A percentile compares a stretch with the other conserved stretches of the same genome.
Conservation (phyloP, 257 asterid species). For the Forsythia suspensa region DNA sequence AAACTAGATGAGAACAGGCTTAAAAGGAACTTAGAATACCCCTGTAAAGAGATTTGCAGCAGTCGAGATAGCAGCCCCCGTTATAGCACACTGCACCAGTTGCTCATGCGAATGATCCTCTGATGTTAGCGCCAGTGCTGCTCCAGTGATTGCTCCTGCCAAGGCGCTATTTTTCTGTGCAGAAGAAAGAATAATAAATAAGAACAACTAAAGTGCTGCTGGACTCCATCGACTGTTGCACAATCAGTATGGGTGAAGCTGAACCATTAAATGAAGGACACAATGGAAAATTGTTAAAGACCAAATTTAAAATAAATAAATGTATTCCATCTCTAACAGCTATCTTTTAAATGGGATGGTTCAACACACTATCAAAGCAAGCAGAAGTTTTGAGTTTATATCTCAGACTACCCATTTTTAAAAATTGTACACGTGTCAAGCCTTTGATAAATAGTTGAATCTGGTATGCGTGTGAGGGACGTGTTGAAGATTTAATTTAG, state of each 20-base stretch:
- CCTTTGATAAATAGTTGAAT: not conserved
- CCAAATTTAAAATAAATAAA: not conserved
- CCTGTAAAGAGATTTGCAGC: conserved; percentile 86
- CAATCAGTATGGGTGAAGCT: not conserved
- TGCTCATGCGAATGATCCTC: conserved; percentile 77
- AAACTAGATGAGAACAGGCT: not conserved
- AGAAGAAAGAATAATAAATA: not conserved
- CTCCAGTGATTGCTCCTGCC: conserved; percentile 94
- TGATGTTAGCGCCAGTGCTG: conserved; percentile 66
- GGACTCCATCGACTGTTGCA: not conserved
- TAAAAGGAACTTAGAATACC: conserved; percentile 37
- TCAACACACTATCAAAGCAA: not conserved
- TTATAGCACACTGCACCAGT: conserved; percentile 75
- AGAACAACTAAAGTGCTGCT: not conserved
- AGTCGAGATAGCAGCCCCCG: conserved; percentile 89
- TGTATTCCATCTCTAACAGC: not conserved
- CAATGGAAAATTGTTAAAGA: not conserved
- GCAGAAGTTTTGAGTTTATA: not conserved
- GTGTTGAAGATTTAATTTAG: not conserved
- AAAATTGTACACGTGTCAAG: not conserved
- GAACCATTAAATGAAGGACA: not conserved
- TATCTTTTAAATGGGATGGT: no score
- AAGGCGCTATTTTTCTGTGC: conserved; percentile 79
- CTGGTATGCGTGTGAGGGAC: not conserved
- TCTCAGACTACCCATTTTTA: not conserved